Percentiles rank a stretch among this genome's conserved stretches.
These are phyloP conservation scores for Penstemon newberryi DNA, from an alignment of 257 asterid species.

Conservation along the genomic window DNA sequence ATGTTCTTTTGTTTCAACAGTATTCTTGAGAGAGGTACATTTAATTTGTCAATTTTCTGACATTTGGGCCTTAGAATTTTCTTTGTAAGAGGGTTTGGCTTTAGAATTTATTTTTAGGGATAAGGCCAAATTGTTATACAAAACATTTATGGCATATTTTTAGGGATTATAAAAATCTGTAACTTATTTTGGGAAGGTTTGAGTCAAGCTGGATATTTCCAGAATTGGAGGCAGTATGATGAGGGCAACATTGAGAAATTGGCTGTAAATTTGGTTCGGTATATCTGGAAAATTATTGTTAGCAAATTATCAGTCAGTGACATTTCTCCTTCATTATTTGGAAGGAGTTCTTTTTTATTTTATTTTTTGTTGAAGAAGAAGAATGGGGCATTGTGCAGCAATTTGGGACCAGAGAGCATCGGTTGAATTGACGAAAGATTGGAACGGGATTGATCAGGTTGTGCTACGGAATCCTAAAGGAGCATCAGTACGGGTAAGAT, in stretches of 20 bases:
- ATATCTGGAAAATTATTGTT: conserved; percentile 30
- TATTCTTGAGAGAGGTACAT: not conserved
- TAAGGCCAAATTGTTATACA: conserved; percentile 14
- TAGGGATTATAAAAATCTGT: not conserved
- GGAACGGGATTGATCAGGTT: conserved; percentile 89
- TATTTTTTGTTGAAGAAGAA: conserved; percentile 10
- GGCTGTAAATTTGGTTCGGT: conserved; percentile 33
- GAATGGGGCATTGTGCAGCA: conserved; percentile 86
- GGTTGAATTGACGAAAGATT: conserved; percentile 68
- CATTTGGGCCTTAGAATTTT: conserved; percentile 20
- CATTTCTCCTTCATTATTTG: conserved; percentile 21
- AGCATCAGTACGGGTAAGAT: conserved; percentile 80
- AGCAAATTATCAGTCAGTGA: conserved; percentile 29
- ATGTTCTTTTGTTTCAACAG: conserved; percentile 3
- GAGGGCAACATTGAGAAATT: conserved; percentile 32
- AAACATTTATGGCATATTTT: no score
- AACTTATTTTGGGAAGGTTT: conserved; percentile 23
- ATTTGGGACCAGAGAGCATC: conserved; percentile 77
- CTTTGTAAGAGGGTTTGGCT: conserved; percentile 32
- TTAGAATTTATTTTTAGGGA: conserved; percentile 26
- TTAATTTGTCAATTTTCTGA: conserved; percentile 21
- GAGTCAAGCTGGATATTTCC: conserved; percentile 28
- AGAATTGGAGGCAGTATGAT: conserved; percentile 42
- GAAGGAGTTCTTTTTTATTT: conserved; percentile 27
- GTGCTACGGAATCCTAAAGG: conserved; percentile 79